These are phyloP conservation scores for Bacterosira constricta DNA, from an alignment of 108 stramenopile species.

Conservation along the genomic window DNA sequence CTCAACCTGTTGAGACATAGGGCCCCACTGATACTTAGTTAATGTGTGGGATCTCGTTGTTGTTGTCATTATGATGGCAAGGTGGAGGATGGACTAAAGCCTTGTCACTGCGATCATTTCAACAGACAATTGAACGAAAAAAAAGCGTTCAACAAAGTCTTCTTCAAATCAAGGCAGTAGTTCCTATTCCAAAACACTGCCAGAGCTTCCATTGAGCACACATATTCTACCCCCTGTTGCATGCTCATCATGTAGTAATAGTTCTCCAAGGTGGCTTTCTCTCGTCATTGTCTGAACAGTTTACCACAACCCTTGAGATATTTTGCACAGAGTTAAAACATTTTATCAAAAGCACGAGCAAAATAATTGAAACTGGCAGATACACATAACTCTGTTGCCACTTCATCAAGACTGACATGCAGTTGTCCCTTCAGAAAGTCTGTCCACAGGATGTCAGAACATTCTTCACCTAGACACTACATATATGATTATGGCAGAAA, in stretches of 20 bases:
- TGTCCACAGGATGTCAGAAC: not conserved
- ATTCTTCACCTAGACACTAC: not conserved
- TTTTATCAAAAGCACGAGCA: not conserved
- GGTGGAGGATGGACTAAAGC: constrained; percentile 7
- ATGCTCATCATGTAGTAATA: not conserved
- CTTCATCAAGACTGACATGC: not conserved
- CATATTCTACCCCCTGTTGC: not conserved
- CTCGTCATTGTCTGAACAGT: constrained; percentile 6
- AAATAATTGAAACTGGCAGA: not conserved
- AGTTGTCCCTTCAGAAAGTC: not conserved
- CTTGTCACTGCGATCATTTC: constrained; percentile 6
- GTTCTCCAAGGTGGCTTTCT: not conserved
- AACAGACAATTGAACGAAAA: not conserved
- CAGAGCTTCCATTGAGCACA: not conserved
- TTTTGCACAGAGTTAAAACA: not conserved
- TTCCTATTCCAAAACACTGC: constrained; percentile 10
- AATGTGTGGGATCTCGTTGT: not conserved
- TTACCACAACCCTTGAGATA: not conserved
- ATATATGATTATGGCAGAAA: not conserved
- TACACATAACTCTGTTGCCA: not conserved
- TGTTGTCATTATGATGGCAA: not conserved
- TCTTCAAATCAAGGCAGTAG: not conserved
- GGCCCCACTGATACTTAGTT: not conserved
- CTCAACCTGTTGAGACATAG: not conserved
- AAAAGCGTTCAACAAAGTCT: not conserved